phyloP scores from a whole-genome alignment of 495 filamentous ascomycete genomes.

The Lophiostoma macrostomum region DNA sequence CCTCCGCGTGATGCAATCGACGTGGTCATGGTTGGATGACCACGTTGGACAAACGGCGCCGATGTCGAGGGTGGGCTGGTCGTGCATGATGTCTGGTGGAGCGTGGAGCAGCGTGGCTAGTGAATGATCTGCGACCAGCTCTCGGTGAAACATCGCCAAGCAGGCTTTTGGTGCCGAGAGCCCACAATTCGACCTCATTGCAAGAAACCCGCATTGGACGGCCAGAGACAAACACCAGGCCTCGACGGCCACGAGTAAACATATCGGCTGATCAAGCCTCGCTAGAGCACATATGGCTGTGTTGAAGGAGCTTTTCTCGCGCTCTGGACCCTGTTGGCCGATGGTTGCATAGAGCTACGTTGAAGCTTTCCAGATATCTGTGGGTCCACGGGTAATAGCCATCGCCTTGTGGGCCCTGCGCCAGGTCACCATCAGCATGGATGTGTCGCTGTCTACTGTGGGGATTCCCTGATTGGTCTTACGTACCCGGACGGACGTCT shows the following conservation, averaged over 20 bases:
- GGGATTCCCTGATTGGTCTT: conserved; percentile 17
- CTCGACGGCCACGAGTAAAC: no score
- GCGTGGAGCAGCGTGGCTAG: conserved; percentile 10
- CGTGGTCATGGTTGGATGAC: neutral
- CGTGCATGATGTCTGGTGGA: conserved; percentile 10
- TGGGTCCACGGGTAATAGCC: no score
- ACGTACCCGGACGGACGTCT: conserved; percentile 2
- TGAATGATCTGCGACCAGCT: conserved; percentile 9
- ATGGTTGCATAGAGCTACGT: no score
- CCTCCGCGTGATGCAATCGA: neutral
- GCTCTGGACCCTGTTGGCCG: no score
- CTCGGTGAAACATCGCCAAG: conserved; percentile 21
- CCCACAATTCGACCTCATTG: conserved; percentile 16
- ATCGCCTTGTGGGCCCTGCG: conserved; percentile 10
- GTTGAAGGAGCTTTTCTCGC: no score
- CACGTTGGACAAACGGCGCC: neutral
- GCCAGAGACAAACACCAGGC: no score
- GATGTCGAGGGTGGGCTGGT: conserved; percentile 7
- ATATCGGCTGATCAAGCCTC: no score
- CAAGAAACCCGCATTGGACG: neutral
- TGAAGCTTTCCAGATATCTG: no score
- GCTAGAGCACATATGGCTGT: no score
- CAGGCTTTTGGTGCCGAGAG: no score
- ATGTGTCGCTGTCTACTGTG: conserved; percentile 4
- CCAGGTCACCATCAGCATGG: conserved; percentile 13